Evolutionary conservation across 495 filamentous ascomycete genomes (phyloP).

Genomic region (Mycothermus thermophilus): DNA sequence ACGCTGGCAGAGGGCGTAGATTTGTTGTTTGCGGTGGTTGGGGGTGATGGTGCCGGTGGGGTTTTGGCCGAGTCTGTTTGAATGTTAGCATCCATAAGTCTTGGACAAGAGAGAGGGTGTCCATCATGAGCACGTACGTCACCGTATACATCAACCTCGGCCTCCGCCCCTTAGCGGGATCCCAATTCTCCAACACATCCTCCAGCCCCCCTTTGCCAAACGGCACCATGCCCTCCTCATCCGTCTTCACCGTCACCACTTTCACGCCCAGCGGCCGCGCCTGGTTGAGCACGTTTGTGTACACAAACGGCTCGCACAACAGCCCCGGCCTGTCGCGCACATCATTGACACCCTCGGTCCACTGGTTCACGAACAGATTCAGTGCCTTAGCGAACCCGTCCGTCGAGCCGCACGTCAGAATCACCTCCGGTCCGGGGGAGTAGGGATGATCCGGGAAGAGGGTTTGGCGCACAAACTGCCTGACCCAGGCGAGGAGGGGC

Average conservation of each 20-base stretch:
- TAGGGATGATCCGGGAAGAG: conserved; percentile 76
- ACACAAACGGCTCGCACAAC: conserved; percentile 64
- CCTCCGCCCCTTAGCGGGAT: conserved; percentile 51
- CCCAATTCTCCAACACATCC: conserved; percentile 73
- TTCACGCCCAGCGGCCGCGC: conserved; percentile 55
- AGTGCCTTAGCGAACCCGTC: conserved; percentile 72
- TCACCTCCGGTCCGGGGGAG: conserved; percentile 54
- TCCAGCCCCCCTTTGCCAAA: conserved; percentile 55
- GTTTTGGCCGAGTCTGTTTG: conserved; percentile 70
- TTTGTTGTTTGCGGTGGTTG: conserved; percentile 54
- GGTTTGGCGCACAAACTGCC: conserved; percentile 59
- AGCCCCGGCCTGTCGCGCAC: conserved; percentile 54
- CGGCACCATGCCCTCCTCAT: conserved; percentile 60
- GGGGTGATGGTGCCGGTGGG: conserved; percentile 66
- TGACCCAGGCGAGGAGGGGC: conserved; percentile 58
- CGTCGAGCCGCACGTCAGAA: conserved; percentile 66
- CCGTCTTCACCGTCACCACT: conserved; percentile 56
- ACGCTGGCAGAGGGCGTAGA: conserved; percentile 67
- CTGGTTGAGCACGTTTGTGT: conserved; percentile 58
- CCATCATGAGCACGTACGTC: conserved; percentile 42
- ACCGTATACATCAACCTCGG: conserved; percentile 87
- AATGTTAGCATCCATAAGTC: no score
- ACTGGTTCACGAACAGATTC: conserved; percentile 56
- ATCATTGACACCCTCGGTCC: conserved; percentile 53
- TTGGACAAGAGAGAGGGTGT: not conserved